Conservation (phyloP, 805 yeast species). For the Kodamaea fukazawae region DNA sequence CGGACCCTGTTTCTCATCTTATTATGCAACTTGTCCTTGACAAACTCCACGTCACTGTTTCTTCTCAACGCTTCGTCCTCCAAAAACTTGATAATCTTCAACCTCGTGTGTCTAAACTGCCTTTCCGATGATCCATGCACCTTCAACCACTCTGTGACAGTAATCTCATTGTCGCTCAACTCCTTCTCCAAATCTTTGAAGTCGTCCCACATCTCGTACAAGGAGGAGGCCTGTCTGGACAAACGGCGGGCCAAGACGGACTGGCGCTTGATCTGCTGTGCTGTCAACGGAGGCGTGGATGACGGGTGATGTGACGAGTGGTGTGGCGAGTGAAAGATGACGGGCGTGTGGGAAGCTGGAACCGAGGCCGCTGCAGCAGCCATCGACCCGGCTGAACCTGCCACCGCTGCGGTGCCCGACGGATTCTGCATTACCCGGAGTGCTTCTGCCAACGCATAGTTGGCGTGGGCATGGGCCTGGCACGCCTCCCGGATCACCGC, state of each 20-base stretch:
- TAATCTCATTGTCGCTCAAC: constrained; percentile 21
- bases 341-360: too few relatives aligned
- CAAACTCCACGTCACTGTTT: constrained; percentile 17
- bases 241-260: constrained; percentile 21
- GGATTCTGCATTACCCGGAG: too few relatives aligned
- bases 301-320: too few relatives aligned
- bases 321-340: too few relatives aligned
- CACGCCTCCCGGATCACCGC: too few relatives aligned
- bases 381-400: too few relatives aligned
- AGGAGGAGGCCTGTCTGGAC: constrained; percentile 26
- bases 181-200: constrained; percentile 26
- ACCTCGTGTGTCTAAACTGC: constrained; percentile 28
- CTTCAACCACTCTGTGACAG: constrained; percentile 30
- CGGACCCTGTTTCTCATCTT: constrained; percentile 27
- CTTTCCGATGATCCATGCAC: constrained; percentile 29
- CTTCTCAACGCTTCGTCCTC: constrained; percentile 28
- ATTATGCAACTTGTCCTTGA: constrained; percentile 26
- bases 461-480: too few relatives aligned
- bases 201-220: constrained; percentile 36
- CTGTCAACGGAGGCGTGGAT: constrained; percentile 6
- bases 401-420: too few relatives aligned
- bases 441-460: too few relatives aligned
- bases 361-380: too few relatives aligned
- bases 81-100: constrained; percentile 26
- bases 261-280: constrained; percentile 16